These are phyloP conservation scores for Colletotrichum abscissum DNA, from an alignment of 2,329 filamentous ascomycete species.

Conservation along the genomic window DNA sequence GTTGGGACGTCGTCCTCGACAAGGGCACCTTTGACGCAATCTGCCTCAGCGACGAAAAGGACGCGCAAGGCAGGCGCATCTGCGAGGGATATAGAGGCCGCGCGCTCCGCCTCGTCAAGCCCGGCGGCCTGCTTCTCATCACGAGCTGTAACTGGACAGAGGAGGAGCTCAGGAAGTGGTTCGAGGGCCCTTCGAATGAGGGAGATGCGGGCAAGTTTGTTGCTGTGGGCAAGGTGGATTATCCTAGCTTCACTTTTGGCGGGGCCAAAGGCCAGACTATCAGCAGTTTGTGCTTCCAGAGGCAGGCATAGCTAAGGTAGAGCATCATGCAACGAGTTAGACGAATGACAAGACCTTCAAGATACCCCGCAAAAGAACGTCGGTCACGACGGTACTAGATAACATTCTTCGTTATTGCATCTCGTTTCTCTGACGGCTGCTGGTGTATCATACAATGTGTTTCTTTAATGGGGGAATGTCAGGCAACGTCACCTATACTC, in stretches of 20 bases:
- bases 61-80: constrained; percentile 66
- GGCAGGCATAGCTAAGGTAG: constrained; percentile 25
- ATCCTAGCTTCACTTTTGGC: constrained; percentile 89
- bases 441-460: constrained; percentile 33
- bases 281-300: constrained; percentile 85
- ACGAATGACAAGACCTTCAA: constrained; percentile 9
- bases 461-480: constrained; percentile 6
- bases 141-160: constrained; percentile 99
- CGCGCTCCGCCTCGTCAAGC: constrained; percentile 75
- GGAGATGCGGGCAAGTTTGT: constrained; percentile 58
- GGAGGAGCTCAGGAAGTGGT: constrained; percentile 84
- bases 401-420: constrained; percentile 13
- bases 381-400: neutral
- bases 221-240: constrained; percentile 77
- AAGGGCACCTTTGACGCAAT: constrained; percentile 99
- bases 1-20: constrained; percentile 94
- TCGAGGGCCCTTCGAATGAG: constrained; percentile 60
- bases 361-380: constrained; percentile 5
- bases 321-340: constrained; percentile 13
- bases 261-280: constrained; percentile 90
- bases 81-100: constrained; percentile 81
- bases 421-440: constrained; percentile 21
- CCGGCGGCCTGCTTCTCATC: constrained; percentile 80
- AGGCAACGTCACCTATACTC: constrained; percentile 18
- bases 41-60: constrained; percentile 72